Evolutionary conservation across 345 rosid species (phyloP), one percentile per base, ranked within the genome.

Genomic region (Cardiospermum halicacabum): DNA sequence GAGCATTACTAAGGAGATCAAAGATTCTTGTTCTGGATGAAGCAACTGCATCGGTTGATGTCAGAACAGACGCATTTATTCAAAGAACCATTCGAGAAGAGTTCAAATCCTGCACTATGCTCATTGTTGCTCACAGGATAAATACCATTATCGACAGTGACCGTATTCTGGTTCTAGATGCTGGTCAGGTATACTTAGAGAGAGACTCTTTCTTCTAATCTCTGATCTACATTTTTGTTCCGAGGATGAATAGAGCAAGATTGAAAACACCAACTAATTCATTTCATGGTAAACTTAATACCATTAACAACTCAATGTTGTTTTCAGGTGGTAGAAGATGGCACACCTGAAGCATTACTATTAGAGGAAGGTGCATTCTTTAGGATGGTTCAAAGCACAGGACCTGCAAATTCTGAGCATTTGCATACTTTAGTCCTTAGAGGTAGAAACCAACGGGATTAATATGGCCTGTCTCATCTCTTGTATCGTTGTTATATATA

Each of bases 31-130:
- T 87, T 69, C 97, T 91, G 1, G 97, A 94, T 56, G 99, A 94
- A 79, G 97, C 96, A 68, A 94, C 97, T 58, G 99, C 95, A 19
- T 89, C 95, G 54, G 99, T 94, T 67, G 97, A 91, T 73, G 97
- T 89, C 22, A 78, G 85, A 73, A 94, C 96, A 3, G 96, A 91
- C 71, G 88, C 92, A 71, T 75, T 91, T 37, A 85, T 94, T 71
- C 96, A 91, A 72, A 89, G 74, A 78, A 89, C 97, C 34, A 94
- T 87, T 64, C 85, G 89, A 1, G 95, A 94, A 76, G 99, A 91
- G 69, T 91, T 94, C 70, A 89, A 70, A 67, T 71, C 89, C 32
- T 91, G 99, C 74, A 79, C 95, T 32, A 91, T 94, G 97, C 84
- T 91, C 28, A 76, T 89, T 12, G 91, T 94, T 28, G 99, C 99